Evolutionary conservation across 768 basidiomycete species (phyloP), one percentile per base, ranked within the genome.

Genomic region (Mycena belliarum): DNA sequence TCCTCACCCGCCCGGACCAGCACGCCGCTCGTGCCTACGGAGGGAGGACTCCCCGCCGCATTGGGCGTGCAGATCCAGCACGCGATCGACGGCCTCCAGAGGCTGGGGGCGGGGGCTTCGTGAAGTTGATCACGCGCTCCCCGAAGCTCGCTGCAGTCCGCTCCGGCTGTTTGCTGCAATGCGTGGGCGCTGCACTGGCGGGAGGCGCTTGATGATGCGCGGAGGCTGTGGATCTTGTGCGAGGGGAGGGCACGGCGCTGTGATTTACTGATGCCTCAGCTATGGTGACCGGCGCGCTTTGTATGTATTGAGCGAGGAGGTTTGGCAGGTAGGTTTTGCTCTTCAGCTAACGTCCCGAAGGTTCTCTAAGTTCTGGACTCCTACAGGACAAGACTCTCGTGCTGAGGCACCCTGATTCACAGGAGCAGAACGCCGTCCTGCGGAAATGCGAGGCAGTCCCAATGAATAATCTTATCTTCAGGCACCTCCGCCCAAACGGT

Each of bases 81-180:
- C 3, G 59, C 51, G 18, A 61, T 63, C 9, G 59, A 56, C 20
- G 43, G 29, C 29, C 20, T 6, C 21, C 56, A 24, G 33, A 6
- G 4, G 25, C n/a, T 4, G 16, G 26, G 6, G 35, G 14, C 16
- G 59, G 63, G 2, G 61, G 63, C 28, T 64, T 64, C 51, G 42
- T 61, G 48, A 64, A 64, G n/a, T 50, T 64, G 43, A 64, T 59
- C 52, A 61, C 63, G 15, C 49, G 63, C 11, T 60, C 57, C 1
- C 63, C 63, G n/a, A 64, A 64, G 40, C 59, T 61, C 47, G 59
- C 63, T 25, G 63, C 63, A 21, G 63, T 47, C 37, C 59, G 63
- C 16, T 64, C 63, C 2, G 63, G 63, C 16, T 64, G 20, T 61
- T 64, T 24, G 59, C 57, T 24, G 32, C 46, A 29, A 64, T 33